Evolutionary conservation across 176 grass and related monocot species (phyloP), one percentile per base, ranked within the genome.

Genomic region (Aegilops speltoides): DNA sequence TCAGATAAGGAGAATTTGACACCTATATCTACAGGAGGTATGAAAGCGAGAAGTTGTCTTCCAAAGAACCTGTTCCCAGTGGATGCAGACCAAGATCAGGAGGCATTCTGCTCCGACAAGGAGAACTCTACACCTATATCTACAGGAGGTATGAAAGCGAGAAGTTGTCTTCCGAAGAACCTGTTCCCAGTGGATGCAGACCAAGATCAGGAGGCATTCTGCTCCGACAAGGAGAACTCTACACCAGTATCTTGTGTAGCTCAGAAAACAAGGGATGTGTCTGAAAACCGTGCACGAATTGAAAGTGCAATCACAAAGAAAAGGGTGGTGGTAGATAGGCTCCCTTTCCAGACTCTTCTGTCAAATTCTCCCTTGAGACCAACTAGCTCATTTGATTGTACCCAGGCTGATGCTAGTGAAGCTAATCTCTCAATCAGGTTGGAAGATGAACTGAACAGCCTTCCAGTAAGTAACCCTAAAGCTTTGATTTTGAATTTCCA

Each of bases 1-100:
- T 91, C 92, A 70, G 92, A 91, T 56, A 94, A 99, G 83, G 97
- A 99, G 89, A 99, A 98, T 86, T 81, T 87, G 84, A 91, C 97
- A 8, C 88, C 97, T 85, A 22, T 88, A 79, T 56, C 77, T 82
- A 88, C 90, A 56, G 26, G 41, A 88, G 72, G 63, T 37, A 34
- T 84, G 63, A 96, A 91, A 81, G 45, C 57, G 10, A 92, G 90
- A 59, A 77, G 84, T 46, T 31, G 46, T 80, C 50, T 86, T 76
- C 72, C 81, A 41, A 87, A 89, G 62, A 78, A 67, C 68, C 59
- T 79, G 24, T 75, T 75, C 10, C 41, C 41, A 43, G 41, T 43
- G 41, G 41, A 43, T 43, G 41, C 41, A 43, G 41, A 43, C 41
- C 41, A 12, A 43, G 10, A 43, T 43, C 41, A 43, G 41, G 11